Evolutionary conservation across 441 rosid species (phyloP), one percentile per base, ranked within the genome.

Genomic region (Syzygium syzygioides): DNA sequence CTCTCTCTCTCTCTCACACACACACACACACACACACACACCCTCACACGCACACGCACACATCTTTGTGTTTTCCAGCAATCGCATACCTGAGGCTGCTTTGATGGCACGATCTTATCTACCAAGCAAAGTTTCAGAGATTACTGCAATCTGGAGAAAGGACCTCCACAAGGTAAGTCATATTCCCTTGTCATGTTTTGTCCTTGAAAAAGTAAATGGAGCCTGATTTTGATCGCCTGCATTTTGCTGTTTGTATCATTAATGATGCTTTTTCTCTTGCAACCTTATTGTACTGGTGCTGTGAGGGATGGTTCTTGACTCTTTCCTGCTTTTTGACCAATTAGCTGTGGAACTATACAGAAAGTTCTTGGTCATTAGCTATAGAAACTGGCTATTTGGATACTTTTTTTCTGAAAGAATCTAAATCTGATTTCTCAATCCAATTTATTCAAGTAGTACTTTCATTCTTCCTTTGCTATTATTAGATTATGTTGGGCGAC

Each of bases 41-140:
- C n/a, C n/a, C n/a, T n/a, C n/a, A n/a, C n/a, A n/a, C n/a, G n/a
- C 18, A 60, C n/a, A 30, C 68, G 14, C 68, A 60, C 15, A 12
- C 4, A 12, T 23, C 83, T 45, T 76, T 76, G 23, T 71, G 83
- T 89, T 85, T 90, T 91, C 90, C 94, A 98, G 99, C 92, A 96
- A 96, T 93, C 98, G 99, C 90, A 94, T 98, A 93, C 99, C 99
- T 80, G 99, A 98, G 93, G 99, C 99, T 90, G 99, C 99, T 90
- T 93, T 97, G 92, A 95, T 98, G 98, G 99, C 99, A 79, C 93
- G 99, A 88, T 98, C 99, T 14, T 98, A 95, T 92, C 98, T 97
- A 92, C 99, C 99, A 52, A 96, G 99, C 95, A 98, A 95, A 93
- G 99, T 96, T 91, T 94, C 99, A 30, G 98, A 96, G 93, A 96